Conservation (phyloP, 164 flowering plant genomes). For the Taxillus chinensis region DNA sequence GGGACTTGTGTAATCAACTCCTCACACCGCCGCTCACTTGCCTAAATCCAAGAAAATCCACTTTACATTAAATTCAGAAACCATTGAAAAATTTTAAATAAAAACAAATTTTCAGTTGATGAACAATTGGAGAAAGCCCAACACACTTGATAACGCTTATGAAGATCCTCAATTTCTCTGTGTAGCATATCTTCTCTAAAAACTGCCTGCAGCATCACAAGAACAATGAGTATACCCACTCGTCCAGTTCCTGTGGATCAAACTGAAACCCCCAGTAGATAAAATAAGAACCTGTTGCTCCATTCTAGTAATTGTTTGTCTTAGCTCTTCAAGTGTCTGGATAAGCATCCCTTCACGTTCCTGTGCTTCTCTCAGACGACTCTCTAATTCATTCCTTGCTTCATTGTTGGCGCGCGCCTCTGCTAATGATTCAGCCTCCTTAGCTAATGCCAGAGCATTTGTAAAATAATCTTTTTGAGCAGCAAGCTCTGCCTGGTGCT, state of each 20-base stretch:
- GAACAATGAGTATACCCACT: neutral
- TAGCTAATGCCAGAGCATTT: conserved; percentile 77
- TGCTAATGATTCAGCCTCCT: conserved; percentile 93
- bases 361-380: conserved; percentile 78
- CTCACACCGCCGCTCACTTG: conserved; percentile 94
- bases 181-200: conserved; percentile 88
- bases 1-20: conserved; percentile 94
- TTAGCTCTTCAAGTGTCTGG: conserved; percentile 85
- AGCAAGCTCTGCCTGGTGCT: conserved; percentile 80
- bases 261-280: conserved; percentile 1
- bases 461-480: conserved; percentile 80
- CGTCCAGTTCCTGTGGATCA: neutral
- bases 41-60: conserved; percentile 30
- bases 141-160: conserved; percentile 82
- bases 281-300: conserved; percentile 79
- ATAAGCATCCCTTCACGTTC: conserved; percentile 92
- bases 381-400: conserved; percentile 87
- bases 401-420: conserved; percentile 91
- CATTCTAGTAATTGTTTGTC: conserved; percentile 74
- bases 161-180: conserved; percentile 93
- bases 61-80: neutral
- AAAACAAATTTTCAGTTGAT: neutral
- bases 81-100: neutral
- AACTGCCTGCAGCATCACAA: conserved; percentile 46
- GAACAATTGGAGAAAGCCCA: conserved; percentile 2